These are phyloP conservation scores for Phytophthora europaea DNA, from an alignment of 352 stramenopile genomes.

Conservation along the genomic window DNA sequence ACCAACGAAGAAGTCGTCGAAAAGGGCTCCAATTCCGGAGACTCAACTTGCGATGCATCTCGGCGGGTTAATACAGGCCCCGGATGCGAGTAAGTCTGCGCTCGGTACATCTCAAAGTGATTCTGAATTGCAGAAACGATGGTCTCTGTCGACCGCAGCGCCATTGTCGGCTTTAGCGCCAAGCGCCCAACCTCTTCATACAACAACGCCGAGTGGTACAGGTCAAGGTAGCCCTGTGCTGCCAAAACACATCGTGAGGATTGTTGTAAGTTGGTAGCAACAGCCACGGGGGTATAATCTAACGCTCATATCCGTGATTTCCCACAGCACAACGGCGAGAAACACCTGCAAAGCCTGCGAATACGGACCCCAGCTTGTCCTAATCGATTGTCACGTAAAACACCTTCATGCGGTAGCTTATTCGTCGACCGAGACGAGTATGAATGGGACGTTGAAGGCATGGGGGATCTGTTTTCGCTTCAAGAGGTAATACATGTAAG, in stretches of 20 bases:
- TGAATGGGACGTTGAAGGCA: not conserved
- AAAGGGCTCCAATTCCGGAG: slow-evolving; percentile 11
- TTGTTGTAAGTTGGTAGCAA: not conserved
- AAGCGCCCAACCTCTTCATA: not conserved
- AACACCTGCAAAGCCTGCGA: slow-evolving; percentile 42
- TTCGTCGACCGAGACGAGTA: slow-evolving; percentile 14
- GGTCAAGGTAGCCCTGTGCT: slow-evolving; percentile 18
- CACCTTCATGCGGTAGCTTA: slow-evolving; percentile 13
- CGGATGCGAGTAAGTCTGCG: not conserved
- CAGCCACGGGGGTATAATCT: not conserved
- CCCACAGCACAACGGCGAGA: slow-evolving; percentile 37
- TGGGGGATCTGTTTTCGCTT: slow-evolving; percentile 36
- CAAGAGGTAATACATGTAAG: slow-evolving; percentile 28
- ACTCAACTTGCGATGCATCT: slow-evolving; percentile 18
- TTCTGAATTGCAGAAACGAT: slow-evolving; percentile 13
- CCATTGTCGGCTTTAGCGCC: not conserved
- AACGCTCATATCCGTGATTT: not conserved
- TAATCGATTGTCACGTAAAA: slow-evolving; percentile 38
- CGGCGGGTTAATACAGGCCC: slow-evolving; percentile 2
- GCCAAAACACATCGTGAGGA: slow-evolving; percentile 40
- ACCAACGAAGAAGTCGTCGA: slow-evolving; percentile 1
- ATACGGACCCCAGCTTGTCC: slow-evolving; percentile 49
- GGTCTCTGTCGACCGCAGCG: not conserved
- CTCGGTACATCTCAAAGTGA: slow-evolving; percentile 19
- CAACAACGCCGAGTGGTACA: slow-evolving; percentile 1